Base-by-base conservation (phyloP, 106 monocot species). In the Platanthera zijinensis region DNA sequence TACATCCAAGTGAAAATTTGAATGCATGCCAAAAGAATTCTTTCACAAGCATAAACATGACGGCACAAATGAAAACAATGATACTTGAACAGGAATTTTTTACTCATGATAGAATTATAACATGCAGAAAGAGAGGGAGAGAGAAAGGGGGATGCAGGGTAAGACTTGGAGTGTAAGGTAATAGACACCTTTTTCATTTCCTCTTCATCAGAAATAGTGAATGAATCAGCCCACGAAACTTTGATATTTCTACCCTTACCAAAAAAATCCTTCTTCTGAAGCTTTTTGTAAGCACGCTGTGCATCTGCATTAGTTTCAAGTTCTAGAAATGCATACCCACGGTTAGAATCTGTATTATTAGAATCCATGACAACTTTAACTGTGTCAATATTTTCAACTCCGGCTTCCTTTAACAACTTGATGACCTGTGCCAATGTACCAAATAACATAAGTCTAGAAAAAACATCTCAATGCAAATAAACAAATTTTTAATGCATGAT, bases 301-400 rank as follows among this genome's bases (percentile, higher is more conserved):
- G 96, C 93, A 85, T 96, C 96, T 82, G 74, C 85, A 66, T 89
- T 93, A 21, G 90, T 93, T 83, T 93, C 84, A 79, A 96, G 90
- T 78, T 96, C 96, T 77, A 96, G 84, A 78, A 89, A 93, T 77
- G 96, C 93, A 87, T 89, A 93, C 17, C 93, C 93, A 84, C 90
- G 84, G 71, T 96, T 96, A 10, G 47, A 74, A 11, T 82, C 85
- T 46, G 78, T 48, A 77, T 85, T 87, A 17, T 76, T 80, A 53
- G 83, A 79, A 81, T 96, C 90, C 28, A 85, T 19, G 84, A 83
- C 84, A 54, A 96, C 79, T 10, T 84, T 93, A 39, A 96, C 77
- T 56, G 92, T 59, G 71, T 93, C 89, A 61, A 96, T 96, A 81
- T 93, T 96, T 72, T 93, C 93, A 64, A 96, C 81, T 74, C 89